Evolutionary conservation across 352 stramenopile genomes (phyloP), one percentile per base, ranked within the genome.

Genomic region (Phytophthora sp.): DNA sequence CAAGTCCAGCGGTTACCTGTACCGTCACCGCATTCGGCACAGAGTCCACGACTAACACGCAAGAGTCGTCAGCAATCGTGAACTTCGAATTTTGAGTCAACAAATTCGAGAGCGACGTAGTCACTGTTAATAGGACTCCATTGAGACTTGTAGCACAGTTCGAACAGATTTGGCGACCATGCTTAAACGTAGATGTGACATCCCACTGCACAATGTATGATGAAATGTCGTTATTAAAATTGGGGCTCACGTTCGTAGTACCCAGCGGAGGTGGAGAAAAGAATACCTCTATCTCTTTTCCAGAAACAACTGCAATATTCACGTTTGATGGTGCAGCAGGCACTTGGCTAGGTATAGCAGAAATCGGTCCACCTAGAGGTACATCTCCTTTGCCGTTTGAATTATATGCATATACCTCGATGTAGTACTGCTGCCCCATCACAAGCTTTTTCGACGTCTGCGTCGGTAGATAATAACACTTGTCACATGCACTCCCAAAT

Each of bases 191-290:
- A 23, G 69, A 60, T 1, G 52, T 59, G 15, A 81, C 72, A 52
- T 97, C 89, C 91, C 91, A 98, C 69, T 98, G 91, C 6, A 97
- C 73, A 44, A 94, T 84, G 61, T 97, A 98, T 1, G 82, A 78
- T 31, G 76, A 82, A 35, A 98, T 97, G 46, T 96, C 87, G 53
- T 82, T 91, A 69, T 94, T 92, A 45, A 87, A 85, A 34, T 81
- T 79, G 9, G 84, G 79, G 30, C 72, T 83, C 38, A 88, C 72
- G 52, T 79, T 89, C 26, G 74, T 74, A 0, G 65, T 72, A 9
- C 74, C 62, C 3, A 91, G 52, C 0, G 70, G 38, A 3, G 93
- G 94, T 27, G 92, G 84, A 26, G 79, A 88, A 69, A 98, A 98
- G 11, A 88, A 93, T 4, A 98, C 88, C 53, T 97, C 82, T 9